Evolutionary conservation across 495 filamentous ascomycete species (phyloP), one percentile per base, ranked within the genome.

Genomic region (Penicillium diatomitis): DNA sequence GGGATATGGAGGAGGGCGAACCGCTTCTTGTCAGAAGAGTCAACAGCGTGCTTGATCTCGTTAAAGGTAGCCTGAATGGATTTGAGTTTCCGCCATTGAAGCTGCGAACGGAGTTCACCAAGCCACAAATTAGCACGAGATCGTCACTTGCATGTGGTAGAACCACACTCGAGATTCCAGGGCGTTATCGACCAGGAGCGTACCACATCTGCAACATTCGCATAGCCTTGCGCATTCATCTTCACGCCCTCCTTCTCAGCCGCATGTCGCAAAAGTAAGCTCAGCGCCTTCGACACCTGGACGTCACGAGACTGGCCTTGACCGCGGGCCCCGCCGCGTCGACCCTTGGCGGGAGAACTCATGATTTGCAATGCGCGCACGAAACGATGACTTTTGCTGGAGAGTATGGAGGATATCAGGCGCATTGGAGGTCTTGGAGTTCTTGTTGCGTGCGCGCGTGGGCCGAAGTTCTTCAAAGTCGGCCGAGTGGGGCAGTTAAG

Each of bases 1-100:
- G 77, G 66, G 35, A 67, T 66, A 11, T 76, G 71, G 6, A 81
- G 63, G 11, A 87, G 68, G 0, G 67, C 76, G 73, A 95, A 98
- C 12, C 92, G 88, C 64, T 97, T 86, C 64, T 98, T 98, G 60
- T 92, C 88, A 53, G 87, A 90, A 20, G 74, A 74, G 6, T 68
- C 64, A 37, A 96, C 91, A 34, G 85, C 75, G n/a, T 69, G 48
- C 32, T 74, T 62, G 60, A 98, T 79, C 55, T 95, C 90, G 8
- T 73, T 58, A 60, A 96, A 80, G 9, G 85, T 85, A 8, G 84
- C 76, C 44, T 84, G 69, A 4, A 94, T 72, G 5, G 78, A 80
- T 49, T 78, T 79, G 47, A 94, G 69, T 51, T 80, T 83, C 41
- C 72, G 76, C 76, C 81, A 89, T 65, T 73, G 66, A 44, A 96